Evolutionary conservation across 2,329 filamentous ascomycete species (phyloP).

Genomic region (Hypoxylon sp.): DNA sequence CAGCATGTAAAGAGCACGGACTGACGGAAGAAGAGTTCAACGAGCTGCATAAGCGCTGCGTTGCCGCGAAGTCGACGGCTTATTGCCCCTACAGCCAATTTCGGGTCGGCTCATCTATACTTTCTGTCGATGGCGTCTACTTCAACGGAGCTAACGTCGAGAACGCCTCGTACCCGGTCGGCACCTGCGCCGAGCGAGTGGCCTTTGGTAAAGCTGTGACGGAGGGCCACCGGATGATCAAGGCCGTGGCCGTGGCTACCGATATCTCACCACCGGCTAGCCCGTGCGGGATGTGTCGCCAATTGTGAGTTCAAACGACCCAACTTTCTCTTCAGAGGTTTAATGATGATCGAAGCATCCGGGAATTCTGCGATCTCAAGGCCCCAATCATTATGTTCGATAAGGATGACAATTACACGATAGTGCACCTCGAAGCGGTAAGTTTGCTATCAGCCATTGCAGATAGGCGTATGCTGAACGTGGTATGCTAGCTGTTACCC

Average conservation of each 20-base stretch:
- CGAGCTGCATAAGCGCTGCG: constrained; percentile 70
- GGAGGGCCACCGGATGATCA: constrained; percentile 68
- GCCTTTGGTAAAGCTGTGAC: constrained; percentile 84
- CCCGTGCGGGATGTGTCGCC: constrained; percentile 96
- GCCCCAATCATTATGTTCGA: constrained; percentile 94
- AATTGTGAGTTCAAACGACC: constrained; percentile 72
- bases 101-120: constrained; percentile 85
- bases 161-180: constrained; percentile 92
- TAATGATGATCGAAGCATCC: constrained; percentile 65
- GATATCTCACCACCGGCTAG: constrained; percentile 77
- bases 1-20: constrained; percentile 55
- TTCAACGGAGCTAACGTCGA: constrained; percentile 89
- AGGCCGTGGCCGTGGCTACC: constrained; percentile 86
- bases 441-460: constrained; percentile 42
- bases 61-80: constrained; percentile 79
- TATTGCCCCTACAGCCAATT: constrained; percentile 97
- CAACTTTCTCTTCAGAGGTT: not conserved
- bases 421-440: constrained; percentile 76
- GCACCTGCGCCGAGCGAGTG: constrained; percentile 95
- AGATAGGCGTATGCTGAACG: constrained; percentile 18
- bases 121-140: constrained; percentile 65
- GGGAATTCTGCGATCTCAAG: constrained; percentile 76
- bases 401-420: constrained; percentile 77
- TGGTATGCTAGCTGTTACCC: constrained; percentile 67
- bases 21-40: constrained; percentile 74